phyloP scores from a whole-genome alignment of 2,329 filamentous ascomycete species.

The Aureobasidium namibiae region DNA sequence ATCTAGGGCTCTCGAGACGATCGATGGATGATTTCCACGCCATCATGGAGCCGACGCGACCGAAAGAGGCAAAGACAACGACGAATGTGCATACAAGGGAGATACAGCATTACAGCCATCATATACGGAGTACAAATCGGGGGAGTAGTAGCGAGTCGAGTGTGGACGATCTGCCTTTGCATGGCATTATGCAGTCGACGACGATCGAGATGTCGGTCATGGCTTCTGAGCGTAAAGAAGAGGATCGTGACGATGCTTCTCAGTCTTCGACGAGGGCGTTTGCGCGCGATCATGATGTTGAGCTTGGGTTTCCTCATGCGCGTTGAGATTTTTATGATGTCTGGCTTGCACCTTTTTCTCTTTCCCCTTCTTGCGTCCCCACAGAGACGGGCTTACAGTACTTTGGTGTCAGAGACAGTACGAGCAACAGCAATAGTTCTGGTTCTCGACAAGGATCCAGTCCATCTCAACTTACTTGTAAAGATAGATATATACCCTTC shows the following conservation, averaged over 20 bases:
- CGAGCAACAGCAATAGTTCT: background rate
- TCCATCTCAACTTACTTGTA: background rate
- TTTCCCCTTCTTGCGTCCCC: background rate
- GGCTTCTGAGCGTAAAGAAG: background rate
- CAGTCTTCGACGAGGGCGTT: slow-evolving; percentile 1
- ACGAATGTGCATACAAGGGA: background rate
- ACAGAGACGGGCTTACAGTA: background rate
- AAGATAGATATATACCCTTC: background rate
- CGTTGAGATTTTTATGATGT: background rate
- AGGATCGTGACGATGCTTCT: slow-evolving; percentile 1
- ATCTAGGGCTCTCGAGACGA: background rate
- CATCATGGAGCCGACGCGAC: background rate
- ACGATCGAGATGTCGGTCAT: slow-evolving; percentile 16
- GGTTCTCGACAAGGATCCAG: background rate
- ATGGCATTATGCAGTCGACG: slow-evolving; percentile 12
- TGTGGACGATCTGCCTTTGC: slow-evolving; percentile 4
- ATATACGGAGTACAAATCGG: background rate
- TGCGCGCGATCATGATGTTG: background rate
- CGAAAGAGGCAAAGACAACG: background rate
- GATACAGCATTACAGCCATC: background rate
- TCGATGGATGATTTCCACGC: slow-evolving; percentile 7
- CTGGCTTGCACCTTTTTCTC: background rate
- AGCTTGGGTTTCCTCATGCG: background rate
- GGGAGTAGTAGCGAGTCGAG: slow-evolving; percentile 4
- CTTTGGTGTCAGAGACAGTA: background rate